A percentile compares a stretch with the other conserved stretches of the same genome.
Evolutionary conservation across 1,139 yeast species (phyloP).

Genomic region (Geotrichum restrictum): DNA sequence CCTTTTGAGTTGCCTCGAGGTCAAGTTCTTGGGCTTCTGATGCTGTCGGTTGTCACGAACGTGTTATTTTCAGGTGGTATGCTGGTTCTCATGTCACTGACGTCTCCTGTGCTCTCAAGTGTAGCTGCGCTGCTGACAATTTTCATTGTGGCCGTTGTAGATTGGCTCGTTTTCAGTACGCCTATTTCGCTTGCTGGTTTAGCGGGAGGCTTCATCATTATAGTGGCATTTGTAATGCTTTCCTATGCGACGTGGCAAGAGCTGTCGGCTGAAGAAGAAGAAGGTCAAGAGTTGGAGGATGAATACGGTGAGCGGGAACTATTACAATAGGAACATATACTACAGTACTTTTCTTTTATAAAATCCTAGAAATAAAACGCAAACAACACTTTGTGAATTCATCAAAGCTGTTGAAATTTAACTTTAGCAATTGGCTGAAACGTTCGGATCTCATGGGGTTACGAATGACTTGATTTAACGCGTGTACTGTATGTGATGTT

Average conservation of each 20-base stretch:
- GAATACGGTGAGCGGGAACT: conserved; percentile 8
- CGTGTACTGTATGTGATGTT: too few species aligned
- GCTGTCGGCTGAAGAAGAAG: conserved; percentile 57
- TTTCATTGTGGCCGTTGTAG: conserved; percentile 72
- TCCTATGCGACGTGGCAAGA: conserved; percentile 71
- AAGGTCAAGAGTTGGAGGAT: conserved; percentile 23
- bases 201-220: conserved; percentile 42
- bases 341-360: background rate
- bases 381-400: too few species aligned
- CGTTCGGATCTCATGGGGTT: too few species aligned
- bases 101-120: conserved; percentile 80
- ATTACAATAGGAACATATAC: background rate
- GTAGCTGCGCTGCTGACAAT: conserved; percentile 79
- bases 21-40: conserved; percentile 42
- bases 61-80: conserved; percentile 68
- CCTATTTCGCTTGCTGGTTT: conserved; percentile 38
- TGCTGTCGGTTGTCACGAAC: conserved; percentile 54
- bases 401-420: too few species aligned
- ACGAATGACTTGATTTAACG: too few species aligned
- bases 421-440: too few species aligned
- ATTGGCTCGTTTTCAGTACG: conserved; percentile 67
- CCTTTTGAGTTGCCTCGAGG: conserved; percentile 53
- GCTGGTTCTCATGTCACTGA: conserved; percentile 73
- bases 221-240: conserved; percentile 64
- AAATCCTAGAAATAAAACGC: too few species aligned